Evolutionary conservation across 2,329 filamentous ascomycete species (phyloP).

Genomic region (Cercospora sojina): DNA sequence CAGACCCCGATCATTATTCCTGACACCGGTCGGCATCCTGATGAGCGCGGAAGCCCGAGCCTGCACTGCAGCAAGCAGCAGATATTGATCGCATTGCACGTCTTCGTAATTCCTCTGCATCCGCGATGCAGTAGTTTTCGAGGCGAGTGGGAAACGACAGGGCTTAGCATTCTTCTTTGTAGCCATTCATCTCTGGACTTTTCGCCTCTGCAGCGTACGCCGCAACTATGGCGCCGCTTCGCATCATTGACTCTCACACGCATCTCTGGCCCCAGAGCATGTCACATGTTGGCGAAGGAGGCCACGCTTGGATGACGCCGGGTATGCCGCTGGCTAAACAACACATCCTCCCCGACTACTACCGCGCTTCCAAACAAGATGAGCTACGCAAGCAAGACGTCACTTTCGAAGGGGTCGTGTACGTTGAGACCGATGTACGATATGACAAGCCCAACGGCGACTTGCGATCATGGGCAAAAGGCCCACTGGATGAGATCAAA

Average conservation of each 20-base stretch:
- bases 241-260: conserved; percentile 84
- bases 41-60: background rate
- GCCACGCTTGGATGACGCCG: conserved; percentile 68
- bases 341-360: conserved; percentile 51
- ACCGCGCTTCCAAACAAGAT: conserved; percentile 35
- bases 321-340: conserved; percentile 61
- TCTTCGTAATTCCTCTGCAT: background rate
- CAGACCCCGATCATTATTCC: conserved; percentile 1
- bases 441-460: conserved; percentile 28
- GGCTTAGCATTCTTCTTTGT: background rate
- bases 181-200: background rate
- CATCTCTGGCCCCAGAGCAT: conserved; percentile 75
- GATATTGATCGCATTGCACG: background rate
- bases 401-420: conserved; percentile 65
- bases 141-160: background rate
- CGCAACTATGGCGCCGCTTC: conserved; percentile 10
- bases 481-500: conserved; percentile 69
- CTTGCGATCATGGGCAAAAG: conserved; percentile 59
- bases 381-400: conserved; percentile 40
- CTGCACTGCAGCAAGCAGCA: conserved; percentile 5
- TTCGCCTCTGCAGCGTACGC: background rate
- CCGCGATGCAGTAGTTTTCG: background rate
- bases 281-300: conserved; percentile 51
- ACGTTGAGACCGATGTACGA: conserved; percentile 76
- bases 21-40: background rate